Base-by-base conservation (phyloP, 2,329 filamentous ascomycete species). In the Hymenoscyphus occultus region DNA sequence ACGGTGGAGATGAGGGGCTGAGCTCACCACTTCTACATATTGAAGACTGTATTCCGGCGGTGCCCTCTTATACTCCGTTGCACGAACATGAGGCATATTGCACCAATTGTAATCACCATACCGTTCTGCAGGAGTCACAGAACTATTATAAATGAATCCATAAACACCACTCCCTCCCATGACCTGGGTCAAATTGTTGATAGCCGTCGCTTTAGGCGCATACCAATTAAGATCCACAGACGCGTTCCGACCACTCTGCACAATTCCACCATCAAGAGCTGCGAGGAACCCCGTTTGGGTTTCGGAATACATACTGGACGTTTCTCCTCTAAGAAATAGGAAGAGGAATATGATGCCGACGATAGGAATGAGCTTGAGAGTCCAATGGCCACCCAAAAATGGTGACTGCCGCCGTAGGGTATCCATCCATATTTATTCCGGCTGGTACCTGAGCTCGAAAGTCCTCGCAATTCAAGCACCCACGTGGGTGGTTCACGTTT, bases 41-140 rank as follows among this genome's bases (percentile, higher is more conserved):
- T 83, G 78, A 60, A 95, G 78, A 71, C 87, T 80, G 73, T 86
- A 92, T n/a, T 83, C 83, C 0, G 77, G 68, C 1, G 78, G 71
- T 0, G 83, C 79, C 66, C 77, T 81, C 14, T 81, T 76, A 73
- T 95, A 95, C 72, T 91, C 89, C 14, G 77, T 76, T 28, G 76
- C 78, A 39, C 90, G 83, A n/a, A 91, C 89, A 77, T 94, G 92
- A 0, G 92, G 91, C 71, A 95, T 95, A 73, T 95, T 93, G 77
- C 91, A 95, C 82, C 82, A 94, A 76, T 94, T 92, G 77, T 93
- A 93, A 1, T 79, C 82, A 5, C 86, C 85, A 76, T 90, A 89
- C 45, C 80, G 70, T 0, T 77, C 73, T 62, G 81, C 78, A 0
- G 90, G 85, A 0, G 84, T 84, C 1, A 78, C 70, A 0, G 89